phyloP scores from a whole-genome alignment of 2,329 filamentous ascomycete species.

The Monosporascus sp. region DNA sequence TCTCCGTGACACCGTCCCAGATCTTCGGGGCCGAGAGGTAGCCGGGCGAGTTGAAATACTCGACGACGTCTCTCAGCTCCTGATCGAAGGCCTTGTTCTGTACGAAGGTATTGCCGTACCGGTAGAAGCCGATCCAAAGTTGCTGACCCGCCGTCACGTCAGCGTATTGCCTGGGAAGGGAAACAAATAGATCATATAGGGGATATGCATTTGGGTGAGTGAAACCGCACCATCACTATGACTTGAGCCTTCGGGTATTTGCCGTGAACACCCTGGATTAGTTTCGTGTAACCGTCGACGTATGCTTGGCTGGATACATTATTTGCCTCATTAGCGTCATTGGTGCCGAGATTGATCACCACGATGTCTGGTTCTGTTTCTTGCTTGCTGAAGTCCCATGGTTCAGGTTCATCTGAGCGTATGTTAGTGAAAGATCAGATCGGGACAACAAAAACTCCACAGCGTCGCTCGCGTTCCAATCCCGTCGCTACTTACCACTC shows the following conservation, averaged over 20 bases:
- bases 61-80: conserved; percentile 45
- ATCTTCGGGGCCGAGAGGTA: conserved; percentile 34
- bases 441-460: too few species aligned
- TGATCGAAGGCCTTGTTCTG: conserved; percentile 42
- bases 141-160: conserved; percentile 4
- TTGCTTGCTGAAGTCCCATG: conserved; percentile 39
- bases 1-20: conserved; percentile 36
- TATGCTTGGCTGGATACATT: conserved; percentile 34
- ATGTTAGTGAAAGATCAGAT: background rate
- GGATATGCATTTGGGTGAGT: too few species aligned
- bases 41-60: conserved; percentile 44
- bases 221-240: conserved; percentile 33
- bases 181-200: conserved; percentile 1
- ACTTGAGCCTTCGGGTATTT: conserved; percentile 42
- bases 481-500: conserved; percentile 29
- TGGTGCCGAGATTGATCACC: conserved; percentile 42
- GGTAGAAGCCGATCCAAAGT: conserved; percentile 46
- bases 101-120: conserved; percentile 43
- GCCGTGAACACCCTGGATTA: conserved; percentile 42
- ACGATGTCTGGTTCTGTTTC: conserved; percentile 37
- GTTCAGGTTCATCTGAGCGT: conserved; percentile 33
- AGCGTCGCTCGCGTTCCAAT: background rate
- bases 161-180: background rate
- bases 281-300: conserved; percentile 35
- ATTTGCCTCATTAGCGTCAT: conserved; percentile 38